These are phyloP conservation scores for Straminergon stramineum DNA, from an alignment of 225 moss, liverwort and hornwort species.

Conservation along the genomic window DNA sequence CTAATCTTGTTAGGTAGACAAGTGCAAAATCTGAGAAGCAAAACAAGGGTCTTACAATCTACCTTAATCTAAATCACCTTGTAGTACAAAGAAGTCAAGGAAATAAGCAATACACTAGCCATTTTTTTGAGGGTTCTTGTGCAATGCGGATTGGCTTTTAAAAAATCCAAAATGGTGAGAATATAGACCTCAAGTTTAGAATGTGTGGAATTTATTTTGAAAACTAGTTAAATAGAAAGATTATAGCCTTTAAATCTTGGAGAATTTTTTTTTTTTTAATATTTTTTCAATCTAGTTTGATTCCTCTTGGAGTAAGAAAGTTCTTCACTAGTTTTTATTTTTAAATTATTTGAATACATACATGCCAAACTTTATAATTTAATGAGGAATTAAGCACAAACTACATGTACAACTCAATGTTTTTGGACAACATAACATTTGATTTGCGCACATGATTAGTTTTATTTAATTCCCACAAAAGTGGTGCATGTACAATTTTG, in stretches of 20 bases:
- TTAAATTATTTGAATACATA: too few relatives aligned
- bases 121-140: not conserved
- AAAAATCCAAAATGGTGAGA: not conserved
- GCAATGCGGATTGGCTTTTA: accelerated
- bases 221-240: not conserved
- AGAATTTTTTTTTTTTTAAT: accelerated
- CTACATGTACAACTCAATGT: accelerated
- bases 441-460: not conserved
- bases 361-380: accelerated
- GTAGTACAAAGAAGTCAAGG: not conserved
- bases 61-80: too few relatives aligned
- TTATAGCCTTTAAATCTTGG: not conserved
- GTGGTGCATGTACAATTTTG: accelerated
- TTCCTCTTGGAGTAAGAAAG: not conserved
- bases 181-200: not conserved
- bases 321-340: not conserved
- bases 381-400: not conserved
- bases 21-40: not conserved
- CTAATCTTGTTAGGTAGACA: not conserved
- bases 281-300: accelerated
- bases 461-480: not conserved
- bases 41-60: not conserved
- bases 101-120: not conserved
- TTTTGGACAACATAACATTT: not conserved
- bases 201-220: too few relatives aligned